Percentiles rank a stretch among this genome's conserved stretches.
Conservation (phyloP, 192 early-diverging fungal species). For the Coemansia sp. region DNA sequence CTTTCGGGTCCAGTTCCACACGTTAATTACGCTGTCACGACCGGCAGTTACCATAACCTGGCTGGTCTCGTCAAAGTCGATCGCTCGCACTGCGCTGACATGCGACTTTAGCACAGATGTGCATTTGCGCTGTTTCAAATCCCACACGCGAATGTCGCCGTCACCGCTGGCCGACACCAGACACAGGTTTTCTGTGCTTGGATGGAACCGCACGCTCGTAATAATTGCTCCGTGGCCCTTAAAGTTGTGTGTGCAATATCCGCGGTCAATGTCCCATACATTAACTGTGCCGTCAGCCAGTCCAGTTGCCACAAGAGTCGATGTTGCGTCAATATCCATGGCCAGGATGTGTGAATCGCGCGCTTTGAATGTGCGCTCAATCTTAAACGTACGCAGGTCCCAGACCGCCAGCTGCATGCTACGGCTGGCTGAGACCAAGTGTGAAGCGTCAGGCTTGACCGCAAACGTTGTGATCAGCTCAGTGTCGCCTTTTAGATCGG, state of each 20-base stretch:
- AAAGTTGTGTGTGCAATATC: conserved; percentile 94
- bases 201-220: conserved; percentile 80
- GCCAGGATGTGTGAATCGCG: conserved; percentile 92
- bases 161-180: conserved; percentile 91
- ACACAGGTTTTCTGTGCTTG: conserved; percentile 56
- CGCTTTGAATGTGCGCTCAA: conserved; percentile 57
- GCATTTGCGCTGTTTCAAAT: conserved; percentile 74
- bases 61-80: conserved; percentile 73
- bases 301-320: conserved; percentile 92
- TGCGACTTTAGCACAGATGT: conserved; percentile 77
- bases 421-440: conserved; percentile 78
- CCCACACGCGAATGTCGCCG: conserved; percentile 88
- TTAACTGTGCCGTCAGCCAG: conserved; percentile 93
- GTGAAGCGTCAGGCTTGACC: conserved; percentile 72
- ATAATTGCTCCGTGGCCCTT: conserved; percentile 89
- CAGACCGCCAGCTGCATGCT: conserved; percentile 77
- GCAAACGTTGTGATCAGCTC: conserved; percentile 88
- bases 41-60: conserved; percentile 74
- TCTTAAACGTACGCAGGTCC: conserved; percentile 75
- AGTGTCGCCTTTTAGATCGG: conserved; percentile 73
- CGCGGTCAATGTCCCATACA: conserved; percentile 93
- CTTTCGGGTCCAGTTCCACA: conserved; percentile 76
- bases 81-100: conserved; percentile 86
- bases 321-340: conserved; percentile 87
- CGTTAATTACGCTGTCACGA: conserved; percentile 87